These are phyloP conservation scores for Chytriomyces sp. DNA, from an alignment of 192 early-diverging fungal species.

Conservation along the genomic window DNA sequence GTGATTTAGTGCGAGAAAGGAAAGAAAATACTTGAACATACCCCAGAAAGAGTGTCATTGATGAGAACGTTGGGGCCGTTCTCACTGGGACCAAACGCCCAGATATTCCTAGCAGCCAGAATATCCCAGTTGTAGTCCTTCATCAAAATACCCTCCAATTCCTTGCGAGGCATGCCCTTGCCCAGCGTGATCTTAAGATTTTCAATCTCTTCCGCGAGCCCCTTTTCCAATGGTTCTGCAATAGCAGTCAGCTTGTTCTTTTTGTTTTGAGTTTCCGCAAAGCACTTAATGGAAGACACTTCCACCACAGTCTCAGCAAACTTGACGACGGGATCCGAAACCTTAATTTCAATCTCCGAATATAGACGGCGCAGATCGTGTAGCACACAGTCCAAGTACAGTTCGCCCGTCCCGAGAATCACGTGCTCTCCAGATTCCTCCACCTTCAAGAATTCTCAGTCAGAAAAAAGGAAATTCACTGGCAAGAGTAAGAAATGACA, in stretches of 20 bases:
- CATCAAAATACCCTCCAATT: constrained; percentile 81
- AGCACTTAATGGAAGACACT: constrained; percentile 91
- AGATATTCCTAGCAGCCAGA: constrained; percentile 87
- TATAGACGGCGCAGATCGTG: constrained; percentile 94
- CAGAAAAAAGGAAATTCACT: not conserved
- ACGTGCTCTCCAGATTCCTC: constrained; percentile 99
- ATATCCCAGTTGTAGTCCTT: constrained; percentile 93
- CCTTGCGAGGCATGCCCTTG: constrained; percentile 69
- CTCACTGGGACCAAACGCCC: constrained; percentile 97
- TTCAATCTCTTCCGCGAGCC: constrained; percentile 93
- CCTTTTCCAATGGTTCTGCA: constrained; percentile 89
- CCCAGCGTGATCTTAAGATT: constrained; percentile 58
- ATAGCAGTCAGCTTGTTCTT: constrained; percentile 98
- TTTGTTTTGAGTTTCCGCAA: constrained; percentile 98
- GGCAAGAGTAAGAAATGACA: not conserved
- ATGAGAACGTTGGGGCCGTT: constrained; percentile 90
- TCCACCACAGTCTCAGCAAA: constrained; percentile 97
- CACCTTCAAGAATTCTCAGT: constrained; percentile 48
- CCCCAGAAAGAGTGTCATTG: constrained; percentile 96
- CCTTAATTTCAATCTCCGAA: constrained; percentile 96
- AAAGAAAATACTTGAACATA: constrained; percentile 21
- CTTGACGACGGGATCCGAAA: constrained; percentile 94
- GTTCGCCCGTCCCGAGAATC: constrained; percentile 89
- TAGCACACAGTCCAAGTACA: constrained; percentile 95
- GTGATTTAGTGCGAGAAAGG: not conserved